Evolutionary conservation across 1,284 basidiomycete species (phyloP), one percentile per base, ranked within the genome.

Genomic region (Peniophora sp.): DNA sequence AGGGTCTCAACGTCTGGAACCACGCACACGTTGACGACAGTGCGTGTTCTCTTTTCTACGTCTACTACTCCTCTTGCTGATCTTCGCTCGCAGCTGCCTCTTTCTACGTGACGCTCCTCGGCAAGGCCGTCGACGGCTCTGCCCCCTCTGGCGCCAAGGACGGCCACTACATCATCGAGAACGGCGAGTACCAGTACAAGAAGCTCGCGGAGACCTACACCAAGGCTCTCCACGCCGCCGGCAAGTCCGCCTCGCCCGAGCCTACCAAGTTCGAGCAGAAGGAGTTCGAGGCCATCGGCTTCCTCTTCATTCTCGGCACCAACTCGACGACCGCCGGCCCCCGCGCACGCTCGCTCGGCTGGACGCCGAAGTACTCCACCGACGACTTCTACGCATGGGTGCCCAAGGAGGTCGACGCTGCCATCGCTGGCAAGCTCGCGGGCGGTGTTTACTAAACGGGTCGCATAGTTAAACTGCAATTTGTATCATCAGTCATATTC

Each of bases 291-390:
- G 54, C 24, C 56, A 55, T 56, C 36, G 55, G 39, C n/a, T n/a
- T 41, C 15, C 39, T n/a, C 20, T 41, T 22, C 39, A 41, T n/a
- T 53, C 63, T 78, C 22, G 81, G 81, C 8, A 63, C 71, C 1
- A 82, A 84, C 62, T 74, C 78, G 12, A 73, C 76, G 24, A 73
- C 70, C 54, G 66, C 64, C 23, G 73, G 71, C 1, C 76, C 71
- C 52, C 67, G 76, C 17, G 73, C 72, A 2, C 72, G 74, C 49
- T 62, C 68, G 2, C 68, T 86, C 45, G 83, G 83, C 0, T 83
- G 81, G 79, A 70, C 71, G 47, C 76, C 79, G 1, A 68, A 57
- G 34, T 64, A 74, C 51, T 69, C 68, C 3, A 74, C 67, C 1
- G 61, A 63, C 11, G 78, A 81, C 53, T 60, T 82, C 52, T 55